Evolutionary conservation across 2,329 filamentous ascomycete genomes (phyloP), one percentile per base, ranked within the genome.

Genomic region (Pseudopyricularia cyperi): DNA sequence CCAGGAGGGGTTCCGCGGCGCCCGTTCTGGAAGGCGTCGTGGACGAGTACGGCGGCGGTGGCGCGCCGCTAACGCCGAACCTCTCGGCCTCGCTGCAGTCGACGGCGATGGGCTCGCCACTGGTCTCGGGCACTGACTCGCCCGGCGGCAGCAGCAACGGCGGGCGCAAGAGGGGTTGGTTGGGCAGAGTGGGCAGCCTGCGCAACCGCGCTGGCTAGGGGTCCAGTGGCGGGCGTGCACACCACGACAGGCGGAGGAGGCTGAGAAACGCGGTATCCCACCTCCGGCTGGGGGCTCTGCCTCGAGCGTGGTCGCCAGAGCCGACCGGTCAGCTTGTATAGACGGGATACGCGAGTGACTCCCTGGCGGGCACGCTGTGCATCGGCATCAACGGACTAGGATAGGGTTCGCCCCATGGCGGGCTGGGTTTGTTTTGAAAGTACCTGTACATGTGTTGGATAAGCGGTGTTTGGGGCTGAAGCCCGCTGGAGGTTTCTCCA

Each of bases 141-240:
- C 50, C 37, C 6, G 32, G 50, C n/a, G 28, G 46, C 5, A 12
- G 47, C 7, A 56, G 54, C 11, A 55, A 51, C 14, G 55, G 55
- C 15, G 63, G 58, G 55, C 55, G 58, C 19, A 65, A 62, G 53
- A 33, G 49, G 22, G 37, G 35, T 35, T 67, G 65, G 65, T 57
- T 66, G 1, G 63, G 62, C 1, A 58, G 63, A n/a, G 57, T 60
- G 19, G 57, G 58, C 53, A 64, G 61, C 54, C 53, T 64, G 49
- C 61, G 63, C 33, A 64, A 58, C 17, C 58, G 61, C 32, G 56
- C 57, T 39, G 56, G 56, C 50, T 60, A 61, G 55, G 46, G 52
- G 54, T 39, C 48, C 15, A 47, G 51, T 24, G n/a, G 19, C 24
- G 39, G 39, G 39, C 39, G 9, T 15, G 24, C 22, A 26, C 19